phyloP scores from a whole-genome alignment of 805 yeast genomes.

The Metschnikowia lunata region DNA sequence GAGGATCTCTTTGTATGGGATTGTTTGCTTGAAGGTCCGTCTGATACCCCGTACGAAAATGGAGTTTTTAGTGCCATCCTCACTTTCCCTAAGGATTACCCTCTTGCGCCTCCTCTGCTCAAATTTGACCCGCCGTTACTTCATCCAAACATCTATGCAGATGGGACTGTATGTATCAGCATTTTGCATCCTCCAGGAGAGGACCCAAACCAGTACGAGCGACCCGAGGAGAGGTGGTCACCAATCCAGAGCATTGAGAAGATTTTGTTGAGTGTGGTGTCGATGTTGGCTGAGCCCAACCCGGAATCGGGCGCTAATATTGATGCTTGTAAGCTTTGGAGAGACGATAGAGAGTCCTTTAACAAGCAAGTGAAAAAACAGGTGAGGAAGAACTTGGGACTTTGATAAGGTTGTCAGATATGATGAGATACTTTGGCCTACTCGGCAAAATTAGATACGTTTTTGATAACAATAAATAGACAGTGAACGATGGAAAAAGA shows the following conservation, averaged over 20 bases:
- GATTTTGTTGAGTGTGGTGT: constrained; percentile 84
- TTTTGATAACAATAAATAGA: not conserved
- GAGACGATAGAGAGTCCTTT: constrained; percentile 73
- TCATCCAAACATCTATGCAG: constrained; percentile 92
- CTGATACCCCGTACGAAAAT: constrained; percentile 79
- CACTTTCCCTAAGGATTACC: constrained; percentile 74
- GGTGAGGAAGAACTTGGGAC: constrained; percentile 68
- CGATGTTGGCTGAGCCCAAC: constrained; percentile 96
- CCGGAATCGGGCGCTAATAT: constrained; percentile 93
- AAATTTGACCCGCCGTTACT: constrained; percentile 74
- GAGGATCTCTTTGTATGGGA: constrained; percentile 78
- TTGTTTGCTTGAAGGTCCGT: constrained; percentile 78
- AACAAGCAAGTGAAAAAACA: constrained; percentile 60
- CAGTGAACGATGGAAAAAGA: too few species aligned
- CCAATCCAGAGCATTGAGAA: constrained; percentile 98
- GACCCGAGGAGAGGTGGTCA: constrained; percentile 96
- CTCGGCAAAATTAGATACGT: not conserved
- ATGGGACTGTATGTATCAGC: constrained; percentile 94
- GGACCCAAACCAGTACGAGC: constrained; percentile 92
- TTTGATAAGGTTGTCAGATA: constrained; percentile 25
- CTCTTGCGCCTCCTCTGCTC: constrained; percentile 75
- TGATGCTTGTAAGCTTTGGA: constrained; percentile 80
- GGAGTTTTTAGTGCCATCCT: constrained; percentile 81
- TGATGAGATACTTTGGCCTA: not conserved
- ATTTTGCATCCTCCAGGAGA: constrained; percentile 96